Conservation (phyloP, 352 stramenopile genomes). For the Globisporangium rhizosaccharum region DNA sequence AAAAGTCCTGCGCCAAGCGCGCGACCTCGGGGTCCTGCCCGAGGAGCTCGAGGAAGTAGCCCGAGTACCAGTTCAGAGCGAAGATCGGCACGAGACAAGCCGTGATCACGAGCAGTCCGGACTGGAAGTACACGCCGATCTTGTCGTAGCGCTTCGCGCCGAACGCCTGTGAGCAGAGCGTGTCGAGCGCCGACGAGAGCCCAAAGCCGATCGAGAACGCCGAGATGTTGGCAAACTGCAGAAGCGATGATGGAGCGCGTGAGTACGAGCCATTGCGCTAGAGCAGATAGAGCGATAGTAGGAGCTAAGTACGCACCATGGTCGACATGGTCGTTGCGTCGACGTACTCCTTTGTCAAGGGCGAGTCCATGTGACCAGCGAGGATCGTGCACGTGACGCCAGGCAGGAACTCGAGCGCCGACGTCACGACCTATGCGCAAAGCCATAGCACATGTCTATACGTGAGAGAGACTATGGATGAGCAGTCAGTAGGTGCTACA, state of each 20-base stretch:
- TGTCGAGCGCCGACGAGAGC: slow-evolving; percentile 68
- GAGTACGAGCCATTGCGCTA: background rate
- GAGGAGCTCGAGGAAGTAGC: slow-evolving; percentile 35
- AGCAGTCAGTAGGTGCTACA: background rate
- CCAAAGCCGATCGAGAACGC: slow-evolving; percentile 56
- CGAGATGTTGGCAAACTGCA: slow-evolving; percentile 67
- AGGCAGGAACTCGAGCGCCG: slow-evolving; percentile 46
- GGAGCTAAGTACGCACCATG: slow-evolving; percentile 25
- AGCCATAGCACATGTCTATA: too few relatives aligned
- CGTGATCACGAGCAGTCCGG: slow-evolving; percentile 46
- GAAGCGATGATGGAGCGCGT: background rate
- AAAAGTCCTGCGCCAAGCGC: slow-evolving; percentile 47
- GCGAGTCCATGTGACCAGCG: slow-evolving; percentile 57
- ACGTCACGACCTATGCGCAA: slow-evolving; percentile 21
- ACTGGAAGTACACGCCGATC: slow-evolving; percentile 79
- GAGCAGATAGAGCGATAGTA: background rate
- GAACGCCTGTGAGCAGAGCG: slow-evolving; percentile 64
- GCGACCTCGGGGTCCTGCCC: slow-evolving; percentile 49
- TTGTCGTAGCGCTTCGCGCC: slow-evolving; percentile 49
- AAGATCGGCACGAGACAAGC: slow-evolving; percentile 41
- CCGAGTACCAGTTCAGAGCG: slow-evolving; percentile 55
- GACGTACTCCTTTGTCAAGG: slow-evolving; percentile 48
- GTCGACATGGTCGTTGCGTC: slow-evolving; percentile 45
- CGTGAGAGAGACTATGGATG: too few relatives aligned
- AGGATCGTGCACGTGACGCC: slow-evolving; percentile 49